These are phyloP conservation scores for Lasiodiplodia sp. DNA, from an alignment of 2,329 filamentous ascomycete genomes.

Conservation along the genomic window DNA sequence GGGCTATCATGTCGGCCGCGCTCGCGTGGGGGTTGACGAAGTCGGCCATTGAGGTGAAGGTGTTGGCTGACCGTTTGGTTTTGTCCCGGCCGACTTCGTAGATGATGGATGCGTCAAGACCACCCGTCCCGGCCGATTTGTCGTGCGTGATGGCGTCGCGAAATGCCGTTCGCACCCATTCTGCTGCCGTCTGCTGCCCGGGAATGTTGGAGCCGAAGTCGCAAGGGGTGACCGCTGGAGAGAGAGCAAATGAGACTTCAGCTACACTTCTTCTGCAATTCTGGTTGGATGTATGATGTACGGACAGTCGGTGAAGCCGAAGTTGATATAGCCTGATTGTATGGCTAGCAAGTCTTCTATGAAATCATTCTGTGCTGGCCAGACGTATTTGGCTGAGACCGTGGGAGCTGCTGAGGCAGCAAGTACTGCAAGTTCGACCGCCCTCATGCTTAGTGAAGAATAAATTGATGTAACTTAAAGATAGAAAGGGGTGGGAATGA, in stretches of 20 bases:
- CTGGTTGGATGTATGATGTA: not conserved
- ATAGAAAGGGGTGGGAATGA: too few species aligned
- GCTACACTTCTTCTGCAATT: not conserved
- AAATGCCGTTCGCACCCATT: conserved; percentile 22
- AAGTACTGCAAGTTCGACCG: not conserved
- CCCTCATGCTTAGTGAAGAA: not conserved
- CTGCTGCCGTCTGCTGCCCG: not conserved
- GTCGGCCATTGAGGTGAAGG: not conserved
- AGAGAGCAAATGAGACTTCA: not conserved
- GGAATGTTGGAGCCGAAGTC: not conserved
- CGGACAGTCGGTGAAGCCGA: conserved; percentile 16
- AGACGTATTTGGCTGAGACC: conserved; percentile 1
- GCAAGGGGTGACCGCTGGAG: conserved; percentile 5
- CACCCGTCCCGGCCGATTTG: conserved; percentile 8
- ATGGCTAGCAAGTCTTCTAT: conserved; percentile 16
- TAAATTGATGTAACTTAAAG: not conserved
- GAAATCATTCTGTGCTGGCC: conserved; percentile 15
- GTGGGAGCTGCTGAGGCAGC: not conserved
- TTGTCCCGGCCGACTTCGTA: conserved; percentile 6
- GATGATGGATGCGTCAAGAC: conserved; percentile 20
- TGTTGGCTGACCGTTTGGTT: conserved; percentile 9
- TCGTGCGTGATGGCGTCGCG: conserved; percentile 22
- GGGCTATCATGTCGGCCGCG: conserved; percentile 9
- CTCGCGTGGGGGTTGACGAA: not conserved
- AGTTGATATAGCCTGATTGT: conserved; percentile 12